phyloP scores from a whole-genome alignment of 2,329 filamentous ascomycete genomes.

The Arthrobotrys musiformis region DNA sequence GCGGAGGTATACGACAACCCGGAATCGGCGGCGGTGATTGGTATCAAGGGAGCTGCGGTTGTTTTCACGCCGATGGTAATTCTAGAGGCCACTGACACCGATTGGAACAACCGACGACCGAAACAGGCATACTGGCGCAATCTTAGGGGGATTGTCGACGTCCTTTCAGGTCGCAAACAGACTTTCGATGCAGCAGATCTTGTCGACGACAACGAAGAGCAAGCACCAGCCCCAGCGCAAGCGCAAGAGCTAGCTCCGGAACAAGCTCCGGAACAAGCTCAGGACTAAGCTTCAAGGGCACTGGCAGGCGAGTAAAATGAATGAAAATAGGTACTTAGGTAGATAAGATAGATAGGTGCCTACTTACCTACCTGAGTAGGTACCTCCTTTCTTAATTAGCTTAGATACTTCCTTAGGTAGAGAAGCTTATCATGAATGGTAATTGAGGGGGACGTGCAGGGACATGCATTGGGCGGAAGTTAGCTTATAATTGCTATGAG shows the following conservation, averaged over 20 bases:
- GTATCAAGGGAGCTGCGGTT: slow-evolving; percentile 88
- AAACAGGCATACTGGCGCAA: slow-evolving; percentile 85
- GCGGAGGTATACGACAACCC: slow-evolving; percentile 75
- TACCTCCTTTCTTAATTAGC: no score
- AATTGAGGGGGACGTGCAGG: no score
- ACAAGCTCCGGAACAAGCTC: neutral
- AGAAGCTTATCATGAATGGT: no score
- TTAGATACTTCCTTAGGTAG: no score
- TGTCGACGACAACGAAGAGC: slow-evolving; percentile 68
- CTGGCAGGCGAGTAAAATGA: neutral
- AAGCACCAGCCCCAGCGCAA: slow-evolving; percentile 63
- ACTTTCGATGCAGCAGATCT: slow-evolving; percentile 20
- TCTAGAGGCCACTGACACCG: slow-evolving; percentile 85
- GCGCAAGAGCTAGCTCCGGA: neutral
- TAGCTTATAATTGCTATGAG: no score
- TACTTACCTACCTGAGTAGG: no score
- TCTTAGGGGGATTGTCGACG: slow-evolving; percentile 83
- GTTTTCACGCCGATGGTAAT: slow-evolving; percentile 84
- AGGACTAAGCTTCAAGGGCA: neutral
- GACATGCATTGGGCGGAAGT: no score
- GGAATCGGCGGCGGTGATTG: slow-evolving; percentile 82
- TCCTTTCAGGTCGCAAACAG: slow-evolving; percentile 74
- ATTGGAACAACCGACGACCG: slow-evolving; percentile 90
- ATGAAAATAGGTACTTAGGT: no score
- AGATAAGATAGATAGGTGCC: no score